Percentiles rank a stretch among this genome's conserved stretches.
These are phyloP conservation scores for Athelia sp. DNA, from an alignment of 1,284 basidiomycete genomes.

Conservation along the genomic window DNA sequence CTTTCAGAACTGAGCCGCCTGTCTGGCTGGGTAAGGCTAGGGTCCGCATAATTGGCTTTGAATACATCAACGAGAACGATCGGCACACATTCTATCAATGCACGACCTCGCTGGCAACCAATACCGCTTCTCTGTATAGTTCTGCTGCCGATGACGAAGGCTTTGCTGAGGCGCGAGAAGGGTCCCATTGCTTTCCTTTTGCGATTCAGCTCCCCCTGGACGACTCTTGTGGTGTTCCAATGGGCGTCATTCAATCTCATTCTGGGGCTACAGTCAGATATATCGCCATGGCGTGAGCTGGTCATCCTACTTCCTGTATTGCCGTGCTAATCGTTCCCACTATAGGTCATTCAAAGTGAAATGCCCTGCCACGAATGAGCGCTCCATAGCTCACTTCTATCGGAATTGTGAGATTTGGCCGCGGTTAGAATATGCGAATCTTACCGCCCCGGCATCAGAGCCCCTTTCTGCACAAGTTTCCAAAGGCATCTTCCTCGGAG, in stretches of 20 bases:
- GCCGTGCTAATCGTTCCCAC: slow-evolving; percentile 8
- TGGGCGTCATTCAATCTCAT: slow-evolving; percentile 60
- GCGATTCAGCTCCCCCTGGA: slow-evolving; percentile 70
- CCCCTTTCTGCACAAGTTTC: slow-evolving; percentile 60
- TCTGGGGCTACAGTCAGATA: slow-evolving; percentile 71
- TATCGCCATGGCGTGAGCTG: slow-evolving; percentile 70
- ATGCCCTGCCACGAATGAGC: slow-evolving; percentile 51
- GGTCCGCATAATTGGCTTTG: slow-evolving; percentile 84
- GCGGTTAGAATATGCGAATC: slow-evolving; percentile 60
- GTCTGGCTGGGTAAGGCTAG: slow-evolving; percentile 77
- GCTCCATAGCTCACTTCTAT: slow-evolving; percentile 91
- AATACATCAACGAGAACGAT: slow-evolving; percentile 60
- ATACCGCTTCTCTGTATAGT: slow-evolving; percentile 47
- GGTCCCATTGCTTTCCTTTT: slow-evolving; percentile 75
- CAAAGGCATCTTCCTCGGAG: slow-evolving; percentile 60
- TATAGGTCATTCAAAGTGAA: slow-evolving; percentile 77
- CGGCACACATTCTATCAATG: slow-evolving; percentile 88
- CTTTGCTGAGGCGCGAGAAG: slow-evolving; percentile 62
- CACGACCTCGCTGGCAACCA: slow-evolving; percentile 55
- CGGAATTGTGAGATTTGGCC: slow-evolving; percentile 83
- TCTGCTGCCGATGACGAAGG: slow-evolving; percentile 65
- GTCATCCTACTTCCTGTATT: slow-evolving; percentile 3
- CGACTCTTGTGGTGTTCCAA: slow-evolving; percentile 55
- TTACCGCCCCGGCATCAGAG: slow-evolving; percentile 58
- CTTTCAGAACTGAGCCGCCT: slow-evolving; percentile 50